These are phyloP conservation scores for Rubus parviflorus DNA, from an alignment of 306 rosid species.

Conservation along the genomic window DNA sequence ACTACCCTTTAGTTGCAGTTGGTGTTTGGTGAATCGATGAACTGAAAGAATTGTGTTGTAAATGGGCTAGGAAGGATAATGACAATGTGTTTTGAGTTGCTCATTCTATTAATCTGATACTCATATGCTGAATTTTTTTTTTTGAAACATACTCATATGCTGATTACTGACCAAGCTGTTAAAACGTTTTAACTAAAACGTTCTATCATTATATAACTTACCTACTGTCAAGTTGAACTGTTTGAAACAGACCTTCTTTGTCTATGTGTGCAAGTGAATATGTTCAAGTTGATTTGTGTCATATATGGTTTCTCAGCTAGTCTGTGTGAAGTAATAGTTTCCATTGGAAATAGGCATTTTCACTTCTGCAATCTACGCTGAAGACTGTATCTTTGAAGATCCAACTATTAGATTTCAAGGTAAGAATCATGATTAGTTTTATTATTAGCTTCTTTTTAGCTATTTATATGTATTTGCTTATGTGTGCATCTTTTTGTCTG, in stretches of 20 bases:
- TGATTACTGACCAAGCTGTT: too few relatives aligned
- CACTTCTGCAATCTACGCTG: slow-evolving; percentile 65
- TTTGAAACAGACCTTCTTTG: background rate
- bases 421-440: slow-evolving; percentile 25
- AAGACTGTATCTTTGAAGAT: slow-evolving; percentile 79
- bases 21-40: too few relatives aligned
- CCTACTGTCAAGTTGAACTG: background rate
- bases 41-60: too few relatives aligned
- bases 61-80: too few relatives aligned
- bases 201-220: too few relatives aligned
- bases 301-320: background rate
- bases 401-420: slow-evolving; percentile 86
- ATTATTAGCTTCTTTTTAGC: background rate
- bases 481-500: too few relatives aligned
- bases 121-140: too few relatives aligned
- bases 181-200: too few relatives aligned
- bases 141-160: too few relatives aligned
- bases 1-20: background rate
- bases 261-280: background rate
- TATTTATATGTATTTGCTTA: background rate
- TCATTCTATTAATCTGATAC: too few relatives aligned
- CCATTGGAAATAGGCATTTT: slow-evolving; percentile 55
- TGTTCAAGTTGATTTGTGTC: background rate
- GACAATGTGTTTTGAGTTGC: too few relatives aligned
- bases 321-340: slow-evolving; percentile 8